A percentile compares a stretch with the other conserved stretches of the same genome.
phyloP scores from a whole-genome alignment of 1,284 basidiomycete species.

The Apiotrichum gamsii region DNA sequence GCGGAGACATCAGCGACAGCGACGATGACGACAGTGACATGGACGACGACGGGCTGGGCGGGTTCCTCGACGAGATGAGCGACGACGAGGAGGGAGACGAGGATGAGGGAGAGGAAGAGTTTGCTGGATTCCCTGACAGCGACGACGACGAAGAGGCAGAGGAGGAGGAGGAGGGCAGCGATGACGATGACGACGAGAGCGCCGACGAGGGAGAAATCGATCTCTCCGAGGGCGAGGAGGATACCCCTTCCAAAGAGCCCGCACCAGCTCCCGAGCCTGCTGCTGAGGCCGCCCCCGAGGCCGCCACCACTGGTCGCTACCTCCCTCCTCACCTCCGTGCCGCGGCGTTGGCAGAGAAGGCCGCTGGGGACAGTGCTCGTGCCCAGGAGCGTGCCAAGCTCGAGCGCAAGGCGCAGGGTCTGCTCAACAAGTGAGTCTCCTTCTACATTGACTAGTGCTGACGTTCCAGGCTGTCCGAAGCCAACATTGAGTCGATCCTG shows the following conservation, averaged over 20 bases:
- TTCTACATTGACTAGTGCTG: not conserved
- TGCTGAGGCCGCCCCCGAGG: not conserved
- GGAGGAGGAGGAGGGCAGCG: slow-evolving; percentile 3
- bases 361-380: slow-evolving; percentile 38
- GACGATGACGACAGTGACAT: slow-evolving; percentile 1
- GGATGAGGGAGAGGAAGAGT: slow-evolving; percentile 13
- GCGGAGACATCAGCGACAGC: slow-evolving; percentile 6
- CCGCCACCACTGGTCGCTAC: slow-evolving; percentile 42
- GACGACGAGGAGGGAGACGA: slow-evolving; percentile 4
- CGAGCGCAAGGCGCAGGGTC: slow-evolving; percentile 72
- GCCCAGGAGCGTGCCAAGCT: slow-evolving; percentile 61
- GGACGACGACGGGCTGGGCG: slow-evolving; percentile 5
- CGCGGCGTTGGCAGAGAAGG: slow-evolving; percentile 41
- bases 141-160: slow-evolving; percentile 2
- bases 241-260: not conserved
- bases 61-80: slow-evolving; percentile 4
- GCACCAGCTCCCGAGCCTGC: not conserved
- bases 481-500: slow-evolving; percentile 77
- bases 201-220: slow-evolving; percentile 10
- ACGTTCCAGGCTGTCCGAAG: slow-evolving; percentile 68
- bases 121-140: too few relatives aligned
- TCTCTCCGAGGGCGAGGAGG: slow-evolving; percentile 3
- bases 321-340: slow-evolving; percentile 52
- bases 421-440: slow-evolving; percentile 67
- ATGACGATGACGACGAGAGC: slow-evolving; percentile 10